phyloP scores from a whole-genome alignment of 495 filamentous ascomycete genomes.

The Tuber brumale region DNA sequence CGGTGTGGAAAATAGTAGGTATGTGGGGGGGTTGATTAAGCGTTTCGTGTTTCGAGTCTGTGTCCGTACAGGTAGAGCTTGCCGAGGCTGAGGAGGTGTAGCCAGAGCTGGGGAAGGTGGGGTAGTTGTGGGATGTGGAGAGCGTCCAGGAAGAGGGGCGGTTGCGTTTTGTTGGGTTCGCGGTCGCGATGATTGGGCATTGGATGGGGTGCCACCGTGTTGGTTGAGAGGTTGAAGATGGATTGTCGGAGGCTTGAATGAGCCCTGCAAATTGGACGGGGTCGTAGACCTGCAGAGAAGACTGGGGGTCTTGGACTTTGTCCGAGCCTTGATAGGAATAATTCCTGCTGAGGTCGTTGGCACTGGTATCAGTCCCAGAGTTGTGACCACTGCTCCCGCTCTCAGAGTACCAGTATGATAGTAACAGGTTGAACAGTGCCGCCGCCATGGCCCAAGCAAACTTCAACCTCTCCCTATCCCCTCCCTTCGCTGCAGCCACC shows the following conservation, averaged over 20 bases:
- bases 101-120: conserved; percentile 5
- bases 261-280: conserved; percentile 16
- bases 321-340: conserved; percentile 10
- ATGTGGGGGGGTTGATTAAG: conserved; percentile 42
- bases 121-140: conserved; percentile 11
- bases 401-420: conserved; percentile 5
- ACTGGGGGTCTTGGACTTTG: background rate
- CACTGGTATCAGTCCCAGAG: conserved; percentile 21
- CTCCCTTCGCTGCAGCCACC: conserved; percentile 9
- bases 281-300: conserved; percentile 6
- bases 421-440: conserved; percentile 7
- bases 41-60: conserved; percentile 10
- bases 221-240: background rate
- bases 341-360: conserved; percentile 5
- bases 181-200: background rate
- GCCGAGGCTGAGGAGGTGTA: conserved; percentile 1
- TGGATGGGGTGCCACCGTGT: background rate
- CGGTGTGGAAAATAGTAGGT: conserved; percentile 47
- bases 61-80: background rate
- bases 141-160: conserved; percentile 6
- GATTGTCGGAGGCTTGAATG: too few species aligned
- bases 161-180: background rate
- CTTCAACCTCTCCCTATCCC: conserved; percentile 13
- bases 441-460: conserved; percentile 6
- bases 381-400: background rate